Evolutionary conservation across 2,329 filamentous ascomycete genomes (phyloP).

Genomic region (Botrytis deweyae): DNA sequence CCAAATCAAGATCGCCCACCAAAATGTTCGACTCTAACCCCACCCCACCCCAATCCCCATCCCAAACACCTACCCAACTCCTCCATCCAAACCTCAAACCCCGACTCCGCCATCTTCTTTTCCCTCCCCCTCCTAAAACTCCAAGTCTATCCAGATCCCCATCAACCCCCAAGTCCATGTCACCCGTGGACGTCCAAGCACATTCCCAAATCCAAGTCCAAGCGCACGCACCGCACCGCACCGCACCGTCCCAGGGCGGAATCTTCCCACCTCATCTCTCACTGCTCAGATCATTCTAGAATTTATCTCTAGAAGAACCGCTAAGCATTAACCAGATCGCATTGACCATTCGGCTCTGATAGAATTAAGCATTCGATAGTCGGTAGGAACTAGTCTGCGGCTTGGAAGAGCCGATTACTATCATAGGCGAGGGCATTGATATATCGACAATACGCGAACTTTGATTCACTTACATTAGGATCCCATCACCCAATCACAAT

Average conservation of each 20-base stretch:
- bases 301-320: neutral
- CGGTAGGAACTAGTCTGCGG: neutral
- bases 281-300: neutral
- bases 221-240: neutral
- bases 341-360: neutral
- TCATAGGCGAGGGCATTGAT: neutral
- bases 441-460: neutral
- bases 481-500: neutral
- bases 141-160: neutral
- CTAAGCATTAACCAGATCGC: neutral
- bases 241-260: neutral
- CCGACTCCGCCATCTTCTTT: neutral
- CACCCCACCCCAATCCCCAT: too few species aligned
- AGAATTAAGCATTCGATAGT: neutral
- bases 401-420: neutral
- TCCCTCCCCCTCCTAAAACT: neutral
- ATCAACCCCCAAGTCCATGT: neutral
- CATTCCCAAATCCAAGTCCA: neutral
- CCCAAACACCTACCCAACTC: too few species aligned
- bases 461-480: neutral
- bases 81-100: neutral
- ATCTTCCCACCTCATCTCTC: neutral
- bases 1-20: too few species aligned
- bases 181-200: neutral
- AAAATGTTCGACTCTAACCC: neutral